These are phyloP conservation scores for Athelia psychrophila DNA, from an alignment of 1,284 basidiomycete genomes.

Conservation along the genomic window DNA sequence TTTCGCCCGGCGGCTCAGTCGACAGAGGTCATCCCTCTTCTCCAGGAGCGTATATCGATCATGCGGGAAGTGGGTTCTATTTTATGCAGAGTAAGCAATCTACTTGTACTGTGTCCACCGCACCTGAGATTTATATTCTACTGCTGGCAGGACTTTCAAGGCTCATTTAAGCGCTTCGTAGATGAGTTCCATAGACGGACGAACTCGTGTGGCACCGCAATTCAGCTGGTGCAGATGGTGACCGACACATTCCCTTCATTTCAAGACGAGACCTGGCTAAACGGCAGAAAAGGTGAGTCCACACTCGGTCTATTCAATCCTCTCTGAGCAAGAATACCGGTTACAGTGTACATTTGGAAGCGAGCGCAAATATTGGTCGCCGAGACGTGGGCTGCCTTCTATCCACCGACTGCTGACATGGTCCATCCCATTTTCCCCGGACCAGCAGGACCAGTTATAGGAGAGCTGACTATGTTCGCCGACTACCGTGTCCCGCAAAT, in stretches of 20 bases:
- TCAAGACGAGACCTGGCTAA: slow-evolving; percentile 61
- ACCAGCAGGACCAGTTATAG: slow-evolving; percentile 49
- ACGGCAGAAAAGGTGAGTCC: slow-evolving; percentile 53
- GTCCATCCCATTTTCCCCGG: slow-evolving; percentile 70
- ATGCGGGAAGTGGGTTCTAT: slow-evolving; percentile 73
- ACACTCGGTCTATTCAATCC: slow-evolving; percentile 1
- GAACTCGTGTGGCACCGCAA: slow-evolving; percentile 53
- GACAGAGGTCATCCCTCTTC: slow-evolving; percentile 61
- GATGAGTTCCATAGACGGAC: slow-evolving; percentile 54
- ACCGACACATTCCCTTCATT: slow-evolving; percentile 71
- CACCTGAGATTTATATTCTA: background rate
- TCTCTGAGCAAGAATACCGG: background rate
- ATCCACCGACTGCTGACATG: slow-evolving; percentile 40
- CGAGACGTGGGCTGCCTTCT: slow-evolving; percentile 82
- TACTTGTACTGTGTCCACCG: background rate
- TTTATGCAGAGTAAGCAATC: slow-evolving; percentile 53
- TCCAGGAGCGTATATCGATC: slow-evolving; percentile 64
- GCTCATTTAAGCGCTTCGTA: slow-evolving; percentile 68
- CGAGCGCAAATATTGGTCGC: slow-evolving; percentile 83
- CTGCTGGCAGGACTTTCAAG: slow-evolving; percentile 53
- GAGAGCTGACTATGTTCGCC: slow-evolving; percentile 81
- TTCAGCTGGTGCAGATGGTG: slow-evolving; percentile 72
- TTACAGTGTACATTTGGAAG: slow-evolving; percentile 75
- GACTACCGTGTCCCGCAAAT: slow-evolving; percentile 87
- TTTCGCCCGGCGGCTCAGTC: slow-evolving; percentile 60